Base-by-base conservation (phyloP, 2,329 filamentous ascomycete species). In the Paecilomyces dactylethromorphus region DNA sequence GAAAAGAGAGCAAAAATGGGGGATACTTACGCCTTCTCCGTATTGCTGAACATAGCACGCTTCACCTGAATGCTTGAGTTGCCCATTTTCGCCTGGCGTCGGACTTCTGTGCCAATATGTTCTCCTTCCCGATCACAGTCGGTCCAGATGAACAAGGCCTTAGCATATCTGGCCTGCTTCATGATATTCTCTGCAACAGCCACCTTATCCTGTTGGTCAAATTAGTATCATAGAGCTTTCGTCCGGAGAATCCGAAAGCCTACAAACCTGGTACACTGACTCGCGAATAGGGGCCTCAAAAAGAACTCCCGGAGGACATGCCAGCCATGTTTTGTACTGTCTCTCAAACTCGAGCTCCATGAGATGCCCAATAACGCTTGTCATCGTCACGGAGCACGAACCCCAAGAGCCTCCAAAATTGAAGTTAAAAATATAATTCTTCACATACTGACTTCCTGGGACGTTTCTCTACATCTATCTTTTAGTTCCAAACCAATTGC, bases 51-150 rank as follows among this genome's bases (percentile, higher is more conserved):
- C 60, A 81, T 88, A 13, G 94, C 94, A 66, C 94, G 84, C 69
- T 91, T 94, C 59, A 97, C 84, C 61, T 91, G 82, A 50, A 99
- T 86, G 1, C 79, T 79, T 10, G 81, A 75, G 63, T 97, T 97
- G 10, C 84, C 87, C 68, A 86, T 86, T 53, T 81, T 79, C 4
- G 94, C 94, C 59, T 93, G 88, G 56, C 89, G 84, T 52, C 91
- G 87, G 61, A 99, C 93, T 73, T 99, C 93, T 45, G 89, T 83
- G 6, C 94, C 94, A 65, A 99, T 99, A 70, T 97, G 90, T 73
- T 99, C 94, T 35, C 94, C 94, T 80, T 99, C 94, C 58, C 92
- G 87, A 80, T 99, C 94, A 75, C 94, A 97, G 81, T 99, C 94
- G 0, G 94, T 99, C 94, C 94, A 99, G 66, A 99, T 97, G 74